Evolutionary conservation across 2,329 filamentous ascomycete species (phyloP).

Genomic region (Penicillium sp.): DNA sequence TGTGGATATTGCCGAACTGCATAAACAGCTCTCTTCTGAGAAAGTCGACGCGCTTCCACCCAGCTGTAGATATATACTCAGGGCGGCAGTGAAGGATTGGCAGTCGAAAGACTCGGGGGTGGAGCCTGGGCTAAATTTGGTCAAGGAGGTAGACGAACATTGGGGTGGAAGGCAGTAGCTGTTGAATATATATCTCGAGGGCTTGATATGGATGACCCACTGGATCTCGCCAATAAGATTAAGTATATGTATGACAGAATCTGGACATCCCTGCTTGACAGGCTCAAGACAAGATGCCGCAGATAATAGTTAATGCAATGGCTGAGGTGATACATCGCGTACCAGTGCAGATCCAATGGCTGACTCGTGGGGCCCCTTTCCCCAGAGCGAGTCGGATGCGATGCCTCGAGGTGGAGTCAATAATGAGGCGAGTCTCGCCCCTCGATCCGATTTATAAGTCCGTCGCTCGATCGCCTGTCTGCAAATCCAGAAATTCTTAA

Average conservation of each 20-base stretch:
- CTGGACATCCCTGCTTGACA: too few species aligned
- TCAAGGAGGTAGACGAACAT: background rate
- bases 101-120: background rate
- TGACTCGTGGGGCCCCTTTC: too few species aligned
- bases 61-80: background rate
- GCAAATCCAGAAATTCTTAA: too few species aligned
- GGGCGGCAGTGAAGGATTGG: background rate
- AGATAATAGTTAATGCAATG: too few species aligned
- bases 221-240: too few species aligned
- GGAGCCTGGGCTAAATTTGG: background rate
- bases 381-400: background rate
- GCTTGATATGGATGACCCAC: too few species aligned
- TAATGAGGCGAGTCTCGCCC: too few species aligned
- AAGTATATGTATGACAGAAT: too few species aligned
- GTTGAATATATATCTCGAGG: background rate
- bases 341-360: too few species aligned
- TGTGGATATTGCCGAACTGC: constrained; percentile 24
- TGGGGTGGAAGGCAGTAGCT: background rate
- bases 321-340: too few species aligned
- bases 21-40: background rate
- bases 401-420: background rate
- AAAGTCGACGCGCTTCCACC: constrained; percentile 1
- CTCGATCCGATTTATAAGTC: background rate
- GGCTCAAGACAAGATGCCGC: too few species aligned
- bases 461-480: too few species aligned